Conservation (phyloP, 805 yeast species). For the Candida sonorensis region DNA sequence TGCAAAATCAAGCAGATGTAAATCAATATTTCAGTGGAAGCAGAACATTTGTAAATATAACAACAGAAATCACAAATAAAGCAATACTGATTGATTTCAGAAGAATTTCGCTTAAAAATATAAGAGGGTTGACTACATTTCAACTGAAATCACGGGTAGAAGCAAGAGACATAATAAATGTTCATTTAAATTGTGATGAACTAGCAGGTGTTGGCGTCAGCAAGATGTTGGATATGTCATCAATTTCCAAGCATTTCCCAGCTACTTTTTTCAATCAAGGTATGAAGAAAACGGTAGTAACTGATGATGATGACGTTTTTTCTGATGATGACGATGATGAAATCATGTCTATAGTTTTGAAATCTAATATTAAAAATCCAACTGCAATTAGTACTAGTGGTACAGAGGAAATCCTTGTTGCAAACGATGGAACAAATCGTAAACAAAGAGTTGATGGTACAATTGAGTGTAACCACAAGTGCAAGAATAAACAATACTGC, state of each 20-base stretch:
- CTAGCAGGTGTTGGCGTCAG: slow-evolving; percentile 25
- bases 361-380: slow-evolving; percentile 2
- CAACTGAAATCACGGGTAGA: too few relatives aligned
- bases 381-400: not conserved
- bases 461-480: slow-evolving; percentile 33
- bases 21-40: slow-evolving; percentile 9
- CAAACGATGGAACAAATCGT: slow-evolving; percentile 9
- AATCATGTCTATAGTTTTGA: slow-evolving; percentile 1
- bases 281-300: not conserved
- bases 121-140: slow-evolving; percentile 21
- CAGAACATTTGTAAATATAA: slow-evolving; percentile 5
- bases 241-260: not conserved
- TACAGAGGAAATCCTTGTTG: slow-evolving; percentile 1
- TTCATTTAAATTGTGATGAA: slow-evolving; percentile 32
- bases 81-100: slow-evolving; percentile 40
- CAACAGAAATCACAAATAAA: slow-evolving; percentile 4
- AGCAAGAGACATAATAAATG: slow-evolving; percentile 19
- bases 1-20: slow-evolving; percentile 17
- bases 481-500: slow-evolving; percentile 33
- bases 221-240: slow-evolving; percentile 1
- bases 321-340: slow-evolving; percentile 15
- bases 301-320: slow-evolving; percentile 11
- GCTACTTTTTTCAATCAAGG: too few relatives aligned
- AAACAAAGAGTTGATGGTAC: slow-evolving; percentile 30
- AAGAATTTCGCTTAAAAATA: slow-evolving; percentile 27